phyloP scores from a whole-genome alignment of 352 stramenopile genomes.

The Phytophthora pistaciae region DNA sequence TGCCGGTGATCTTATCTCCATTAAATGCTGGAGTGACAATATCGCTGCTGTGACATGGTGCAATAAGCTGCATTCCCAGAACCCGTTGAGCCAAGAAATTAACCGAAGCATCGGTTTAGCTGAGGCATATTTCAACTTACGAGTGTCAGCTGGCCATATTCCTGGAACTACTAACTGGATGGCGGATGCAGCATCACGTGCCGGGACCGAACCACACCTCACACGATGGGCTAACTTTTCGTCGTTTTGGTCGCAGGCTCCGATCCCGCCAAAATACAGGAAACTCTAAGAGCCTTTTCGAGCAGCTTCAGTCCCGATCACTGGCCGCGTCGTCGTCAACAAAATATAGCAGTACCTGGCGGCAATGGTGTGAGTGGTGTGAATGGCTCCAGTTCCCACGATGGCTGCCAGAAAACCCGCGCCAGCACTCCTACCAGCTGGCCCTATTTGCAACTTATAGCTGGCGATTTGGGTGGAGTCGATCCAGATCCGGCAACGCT shows the following conservation, averaged over 20 bases:
- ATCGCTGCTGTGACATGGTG: no score
- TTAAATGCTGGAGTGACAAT: no score
- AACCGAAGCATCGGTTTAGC: slow-evolving; percentile 17
- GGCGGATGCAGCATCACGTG: slow-evolving; percentile 31
- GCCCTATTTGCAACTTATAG: neutral
- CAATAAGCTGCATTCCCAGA: no score
- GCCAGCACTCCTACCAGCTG: slow-evolving; percentile 4
- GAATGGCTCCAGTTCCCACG: neutral
- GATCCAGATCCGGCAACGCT: neutral
- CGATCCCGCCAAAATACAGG: neutral
- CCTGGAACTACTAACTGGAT: slow-evolving; percentile 19
- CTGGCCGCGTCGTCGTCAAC: neutral
- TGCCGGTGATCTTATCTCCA: no score
- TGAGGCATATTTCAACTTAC: slow-evolving; percentile 16
- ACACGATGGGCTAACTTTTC: slow-evolving; percentile 8
- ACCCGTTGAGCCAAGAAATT: no score
- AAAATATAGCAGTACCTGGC: neutral
- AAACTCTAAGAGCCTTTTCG: neutral
- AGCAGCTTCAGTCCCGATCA: neutral
- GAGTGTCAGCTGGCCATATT: slow-evolving; percentile 14
- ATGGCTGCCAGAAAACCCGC: slow-evolving; percentile 1
- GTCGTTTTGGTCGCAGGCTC: slow-evolving; percentile 1
- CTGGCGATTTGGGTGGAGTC: slow-evolving; percentile 2
- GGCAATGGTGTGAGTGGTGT: neutral
- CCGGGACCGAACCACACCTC: slow-evolving; percentile 16